Base-by-base conservation (phyloP, 441 rosid species). In the Arabidopsis hybrid region DNA sequence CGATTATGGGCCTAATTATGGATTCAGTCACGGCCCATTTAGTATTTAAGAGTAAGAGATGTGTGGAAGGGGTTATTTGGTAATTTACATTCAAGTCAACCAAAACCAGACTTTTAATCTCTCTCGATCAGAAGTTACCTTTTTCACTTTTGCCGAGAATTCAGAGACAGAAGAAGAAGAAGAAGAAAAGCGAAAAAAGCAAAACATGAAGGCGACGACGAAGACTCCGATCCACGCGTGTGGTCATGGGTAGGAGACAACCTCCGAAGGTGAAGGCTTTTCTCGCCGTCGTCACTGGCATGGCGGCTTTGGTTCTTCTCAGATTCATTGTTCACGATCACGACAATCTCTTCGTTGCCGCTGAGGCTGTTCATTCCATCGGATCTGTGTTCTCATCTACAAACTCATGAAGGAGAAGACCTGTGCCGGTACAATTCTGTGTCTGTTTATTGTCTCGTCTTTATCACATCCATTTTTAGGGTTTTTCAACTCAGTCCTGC, bases 251-350 rank as follows among this genome's bases (percentile, higher is more conserved):
- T 39, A 83, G 95, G 76, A 88, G 92, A 43, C 99, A 95, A 78
- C 99, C 99, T 6, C 97, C 98, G 10, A 95, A 95, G 78, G 98
- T 91, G 63, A 95, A 95, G 87, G 97, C 92, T 26, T 95, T 93
- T 79, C 80, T 95, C 70, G 96, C 97, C 4, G 99, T 95, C 47
- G 88, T 95, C 49, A 80, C 96, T 32, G 99, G 98, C 70, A 90
- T 95, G 96, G 85, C 91, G 5, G 89, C 99, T 10, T 81, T 95
- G 49, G 95, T 89, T 36, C 67, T 91, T 12, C 98, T 95, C 80
- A 85, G 99, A 57, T 86, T 81, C 91, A 87, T 95, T 64, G 99
- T 95, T 12, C 92, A 91, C 80, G 98, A 93, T 72, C 99, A 93
- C 71, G 97, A 95, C 73, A 95, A 95, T 71, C 99, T 95, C 79